Percentiles rank a stretch among this genome's conserved stretches.
phyloP scores from a whole-genome alignment of 179 eudicot species.

The Silene vulgaris region DNA sequence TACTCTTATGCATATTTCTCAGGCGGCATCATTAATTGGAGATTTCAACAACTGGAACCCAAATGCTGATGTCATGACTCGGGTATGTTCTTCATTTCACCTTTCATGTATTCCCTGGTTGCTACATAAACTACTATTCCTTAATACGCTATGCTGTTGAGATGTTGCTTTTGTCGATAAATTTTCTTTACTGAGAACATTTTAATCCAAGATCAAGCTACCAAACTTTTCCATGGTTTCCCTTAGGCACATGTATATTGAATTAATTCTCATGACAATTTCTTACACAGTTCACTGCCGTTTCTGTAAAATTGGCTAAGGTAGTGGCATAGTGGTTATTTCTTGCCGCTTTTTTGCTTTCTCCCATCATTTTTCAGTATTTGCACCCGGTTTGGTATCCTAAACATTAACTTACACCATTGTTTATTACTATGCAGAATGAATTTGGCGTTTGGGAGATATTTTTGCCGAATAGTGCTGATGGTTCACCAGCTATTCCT shows the following conservation, averaged over 20 bases:
- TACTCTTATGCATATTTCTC: slow-evolving; percentile 16
- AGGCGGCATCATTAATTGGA: slow-evolving; percentile 89
- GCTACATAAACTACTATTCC: neutral
- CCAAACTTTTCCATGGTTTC: neutral
- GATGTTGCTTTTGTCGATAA: neutral
- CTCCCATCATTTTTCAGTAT: neutral
- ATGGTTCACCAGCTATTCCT: slow-evolving; percentile 82
- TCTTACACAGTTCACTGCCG: neutral
- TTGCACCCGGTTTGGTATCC: neutral
- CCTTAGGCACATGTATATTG: neutral
- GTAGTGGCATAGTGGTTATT: neutral
- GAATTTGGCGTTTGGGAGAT: slow-evolving; percentile 97
- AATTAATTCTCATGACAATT: neutral
- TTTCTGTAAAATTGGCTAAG: slow-evolving; percentile 9
- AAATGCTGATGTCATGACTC: slow-evolving; percentile 75
- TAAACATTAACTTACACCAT: slow-evolving; percentile 7
- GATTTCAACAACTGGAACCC: slow-evolving; percentile 97
- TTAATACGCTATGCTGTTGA: slow-evolving; percentile 11
- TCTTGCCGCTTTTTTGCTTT: neutral
- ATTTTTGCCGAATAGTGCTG: slow-evolving; percentile 90
- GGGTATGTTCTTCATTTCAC: slow-evolving; percentile 44
- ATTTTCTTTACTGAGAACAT: neutral
- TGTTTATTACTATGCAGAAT: slow-evolving; percentile 49
- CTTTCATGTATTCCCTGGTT: neutral
- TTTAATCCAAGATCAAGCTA: neutral